A percentile compares a stretch with the other conserved stretches of the same genome.
Evolutionary conservation across 2,329 filamentous ascomycete species (phyloP).

Genomic region (Diaporthe sp.): DNA sequence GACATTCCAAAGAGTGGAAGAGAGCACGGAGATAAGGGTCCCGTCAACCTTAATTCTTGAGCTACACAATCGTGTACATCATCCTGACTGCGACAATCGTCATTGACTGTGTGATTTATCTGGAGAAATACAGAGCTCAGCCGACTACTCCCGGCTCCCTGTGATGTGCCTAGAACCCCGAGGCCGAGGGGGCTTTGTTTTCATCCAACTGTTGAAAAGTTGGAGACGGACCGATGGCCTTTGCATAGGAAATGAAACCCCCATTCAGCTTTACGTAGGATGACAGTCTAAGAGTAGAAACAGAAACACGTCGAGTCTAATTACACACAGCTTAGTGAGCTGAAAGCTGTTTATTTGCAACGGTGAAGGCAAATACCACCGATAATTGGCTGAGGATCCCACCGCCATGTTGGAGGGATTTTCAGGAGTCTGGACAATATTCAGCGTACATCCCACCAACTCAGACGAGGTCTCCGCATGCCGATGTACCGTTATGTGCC

Average conservation of each 20-base stretch:
- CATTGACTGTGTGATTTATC: not conserved
- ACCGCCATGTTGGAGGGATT: no score
- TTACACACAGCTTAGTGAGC: not conserved
- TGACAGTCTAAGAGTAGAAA: not conserved
- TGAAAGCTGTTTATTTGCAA: not conserved
- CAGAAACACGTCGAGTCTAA: not conserved
- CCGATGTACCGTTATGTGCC: not conserved
- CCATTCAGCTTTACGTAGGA: not conserved
- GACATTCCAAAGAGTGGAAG: not conserved
- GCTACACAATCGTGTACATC: not conserved
- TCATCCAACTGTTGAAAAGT: no score
- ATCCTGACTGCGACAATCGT: conserved; percentile 1
- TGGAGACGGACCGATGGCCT: not conserved
- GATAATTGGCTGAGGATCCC: not conserved
- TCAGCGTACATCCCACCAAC: no score
- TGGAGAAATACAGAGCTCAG: not conserved
- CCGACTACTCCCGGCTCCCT: not conserved
- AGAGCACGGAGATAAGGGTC: not conserved
- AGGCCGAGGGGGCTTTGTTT: not conserved
- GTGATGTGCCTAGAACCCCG: not conserved
- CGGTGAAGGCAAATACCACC: not conserved
- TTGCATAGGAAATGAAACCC: not conserved
- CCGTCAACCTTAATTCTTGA: not conserved
- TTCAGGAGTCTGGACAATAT: no score
- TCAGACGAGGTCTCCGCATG: not conserved